phyloP scores from a whole-genome alignment of 495 filamentous ascomycete species.

The Hyphodiscus hymeniophilus region DNA sequence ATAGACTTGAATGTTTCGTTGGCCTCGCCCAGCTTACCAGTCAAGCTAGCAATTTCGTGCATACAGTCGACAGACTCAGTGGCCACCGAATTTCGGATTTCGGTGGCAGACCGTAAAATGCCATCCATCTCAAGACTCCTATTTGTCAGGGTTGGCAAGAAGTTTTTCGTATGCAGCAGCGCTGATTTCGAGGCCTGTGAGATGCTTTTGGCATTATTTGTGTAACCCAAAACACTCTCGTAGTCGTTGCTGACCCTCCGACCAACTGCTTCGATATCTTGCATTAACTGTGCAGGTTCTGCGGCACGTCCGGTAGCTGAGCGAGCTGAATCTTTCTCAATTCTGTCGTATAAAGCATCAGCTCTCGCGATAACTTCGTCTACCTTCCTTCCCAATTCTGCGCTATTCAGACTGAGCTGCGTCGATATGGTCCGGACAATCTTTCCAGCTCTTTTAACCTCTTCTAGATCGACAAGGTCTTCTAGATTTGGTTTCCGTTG shows the following conservation, averaged over 20 bases:
- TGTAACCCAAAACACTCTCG: constrained; percentile 64
- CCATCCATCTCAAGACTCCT: constrained; percentile 68
- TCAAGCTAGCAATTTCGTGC: constrained; percentile 70
- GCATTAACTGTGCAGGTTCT: constrained; percentile 48
- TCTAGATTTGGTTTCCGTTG: constrained; percentile 49
- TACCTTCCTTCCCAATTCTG: constrained; percentile 39
- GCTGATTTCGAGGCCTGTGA: constrained; percentile 81
- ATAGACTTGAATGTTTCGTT: constrained; percentile 62
- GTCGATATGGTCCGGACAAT: constrained; percentile 35
- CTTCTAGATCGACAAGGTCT: constrained; percentile 61
- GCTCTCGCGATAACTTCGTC: constrained; percentile 34
- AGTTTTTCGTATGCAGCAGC: constrained; percentile 73
- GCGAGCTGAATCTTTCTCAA: constrained; percentile 31
- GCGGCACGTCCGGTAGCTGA: constrained; percentile 30
- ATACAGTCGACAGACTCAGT: constrained; percentile 59
- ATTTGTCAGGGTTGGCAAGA: constrained; percentile 71
- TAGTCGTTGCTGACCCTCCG: constrained; percentile 84
- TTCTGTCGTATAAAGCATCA: constrained; percentile 40
- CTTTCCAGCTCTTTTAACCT: constrained; percentile 55
- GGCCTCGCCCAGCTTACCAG: constrained; percentile 59
- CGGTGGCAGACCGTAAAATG: constrained; percentile 56
- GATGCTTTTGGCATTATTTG: constrained; percentile 60
- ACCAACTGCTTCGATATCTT: constrained; percentile 79
- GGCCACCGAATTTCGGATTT: constrained; percentile 48
- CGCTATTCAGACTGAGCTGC: constrained; percentile 35